Evolutionary conservation across 257 asterid genomes (phyloP).

Genomic region (Knoxia roxburghii): DNA sequence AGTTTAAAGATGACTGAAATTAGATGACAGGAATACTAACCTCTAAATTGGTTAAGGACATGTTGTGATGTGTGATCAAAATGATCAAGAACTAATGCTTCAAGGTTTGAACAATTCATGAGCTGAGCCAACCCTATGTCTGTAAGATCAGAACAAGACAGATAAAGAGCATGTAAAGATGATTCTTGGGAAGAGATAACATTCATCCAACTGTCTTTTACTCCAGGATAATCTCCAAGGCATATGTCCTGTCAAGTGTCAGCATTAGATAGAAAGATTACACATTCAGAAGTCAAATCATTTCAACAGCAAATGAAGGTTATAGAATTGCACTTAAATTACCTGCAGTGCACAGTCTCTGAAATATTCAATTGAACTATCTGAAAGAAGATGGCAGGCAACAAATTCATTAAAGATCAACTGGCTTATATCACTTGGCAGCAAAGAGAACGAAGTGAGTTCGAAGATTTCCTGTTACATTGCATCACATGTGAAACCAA

Average conservation of each 20-base stretch:
- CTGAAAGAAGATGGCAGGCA: conserved; percentile 50
- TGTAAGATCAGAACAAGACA: conserved; percentile 73
- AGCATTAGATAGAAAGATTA: conserved; percentile 8
- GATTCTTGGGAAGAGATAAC: conserved; percentile 70
- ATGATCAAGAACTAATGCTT: conserved; percentile 55
- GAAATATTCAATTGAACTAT: conserved; percentile 60
- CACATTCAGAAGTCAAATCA: conserved; percentile 11
- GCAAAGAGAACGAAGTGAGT: conserved; percentile 59
- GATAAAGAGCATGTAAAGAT: conserved; percentile 70
- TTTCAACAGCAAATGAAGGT: conserved; percentile 3
- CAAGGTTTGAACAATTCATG: conserved; percentile 54
- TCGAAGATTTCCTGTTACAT: conserved; percentile 57
- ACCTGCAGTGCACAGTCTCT: conserved; percentile 97
- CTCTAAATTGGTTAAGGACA: conserved; percentile 55
- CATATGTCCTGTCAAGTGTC: conserved; percentile 59
- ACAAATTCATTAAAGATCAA: conserved; percentile 82
- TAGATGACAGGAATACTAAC: conserved; percentile 25
- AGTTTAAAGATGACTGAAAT: no score
- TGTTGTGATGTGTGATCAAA: conserved; percentile 68
- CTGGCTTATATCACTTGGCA: conserved; percentile 94
- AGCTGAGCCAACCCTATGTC: conserved; percentile 60
- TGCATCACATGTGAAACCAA: conserved; percentile 13
- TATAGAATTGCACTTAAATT: neutral
- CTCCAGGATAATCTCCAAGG: conserved; percentile 74
- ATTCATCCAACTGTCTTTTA: conserved; percentile 76